Evolutionary conservation across 2,329 filamentous ascomycete species (phyloP), one percentile per base, ranked within the genome.

Genomic region (Capronia epimyces): DNA sequence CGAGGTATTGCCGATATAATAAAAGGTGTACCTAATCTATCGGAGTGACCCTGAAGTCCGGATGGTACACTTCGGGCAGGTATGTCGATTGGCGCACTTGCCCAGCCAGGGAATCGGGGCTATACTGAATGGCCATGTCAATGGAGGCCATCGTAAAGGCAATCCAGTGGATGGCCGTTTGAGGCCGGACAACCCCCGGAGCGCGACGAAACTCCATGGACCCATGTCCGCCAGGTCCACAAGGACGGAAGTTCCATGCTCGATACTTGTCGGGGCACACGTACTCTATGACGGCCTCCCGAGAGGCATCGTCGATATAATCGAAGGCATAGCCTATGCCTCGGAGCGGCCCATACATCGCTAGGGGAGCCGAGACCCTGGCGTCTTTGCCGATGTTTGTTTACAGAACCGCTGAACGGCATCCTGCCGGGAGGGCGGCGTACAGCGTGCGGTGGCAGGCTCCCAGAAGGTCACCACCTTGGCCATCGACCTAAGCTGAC

Each of bases 401-500:
- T 29, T 36, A 29, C 43, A 46, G 20, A 46, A 46, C 22, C 43
- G 25, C 21, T 46, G 29, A 12, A 46, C 32, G 16, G 34, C 21
- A 16, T 46, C 43, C 31, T 36, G 43, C 20, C 43, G 25, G 10
- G 43, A 36, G 10, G 16, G 27, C 12, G 43, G 43, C 13, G 43
- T 29, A 15, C 43, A 46, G 16, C 43, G 43, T 8, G 43, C 43
- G 15, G 43, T 46, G n/a, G 43, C 43, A 7, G 43, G 43, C 43
- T 36, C 43, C 43, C 43, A 34, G 21, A 46, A 46, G 16, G 29
- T 12, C 9, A 36, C 43, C 9, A 29, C 43, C 20, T 46, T 46
- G 43, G 43, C 43, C 43, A 34, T 46, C 25, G 43, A 25, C 21
- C 43, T 46, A 18, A 46, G 43, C n/a, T 36, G 43, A 21, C 43